These are phyloP conservation scores for Croton setiger DNA, from an alignment of 441 rosid species.

Conservation along the genomic window DNA sequence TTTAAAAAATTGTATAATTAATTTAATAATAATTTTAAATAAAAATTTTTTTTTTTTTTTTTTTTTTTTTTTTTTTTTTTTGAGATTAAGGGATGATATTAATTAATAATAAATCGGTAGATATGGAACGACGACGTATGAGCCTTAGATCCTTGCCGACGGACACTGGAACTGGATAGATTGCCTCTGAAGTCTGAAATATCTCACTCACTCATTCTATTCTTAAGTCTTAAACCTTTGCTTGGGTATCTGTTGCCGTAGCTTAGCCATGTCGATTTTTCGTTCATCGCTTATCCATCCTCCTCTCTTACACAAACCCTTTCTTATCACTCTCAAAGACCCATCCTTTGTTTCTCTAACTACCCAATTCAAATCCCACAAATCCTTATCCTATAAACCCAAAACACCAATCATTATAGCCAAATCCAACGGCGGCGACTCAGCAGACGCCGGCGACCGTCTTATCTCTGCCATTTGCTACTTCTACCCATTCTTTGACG, in stretches of 20 bases:
- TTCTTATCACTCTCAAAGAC: conserved; percentile 24
- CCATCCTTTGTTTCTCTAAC: conserved; percentile 23
- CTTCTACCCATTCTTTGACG: conserved; percentile 91
- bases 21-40: too few species aligned
- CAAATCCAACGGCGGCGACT: conserved; percentile 50
- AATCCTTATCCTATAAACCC: conserved; percentile 6
- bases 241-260: neutral
- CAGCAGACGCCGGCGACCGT: conserved; percentile 73
- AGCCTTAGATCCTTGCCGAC: neutral
- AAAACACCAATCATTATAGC: conserved; percentile 24
- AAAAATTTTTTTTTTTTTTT: too few species aligned
- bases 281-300: conserved; percentile 7
- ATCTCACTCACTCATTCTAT: too few species aligned
- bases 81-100: too few species aligned
- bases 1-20: too few species aligned
- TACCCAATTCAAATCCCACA: conserved; percentile 17
- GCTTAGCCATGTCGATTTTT: conserved; percentile 42
- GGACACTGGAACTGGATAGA: too few species aligned
- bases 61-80: too few species aligned
- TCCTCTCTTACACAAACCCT: conserved; percentile 13
- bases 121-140: neutral
- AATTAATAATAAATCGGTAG: too few species aligned
- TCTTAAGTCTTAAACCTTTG: too few species aligned
- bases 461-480: conserved; percentile 80
- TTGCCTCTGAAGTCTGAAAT: too few species aligned